Percentiles rank a stretch among this genome's conserved stretches.
Conservation (phyloP, 176 grass and related monocot species). For the Oryza meridionalis region DNA sequence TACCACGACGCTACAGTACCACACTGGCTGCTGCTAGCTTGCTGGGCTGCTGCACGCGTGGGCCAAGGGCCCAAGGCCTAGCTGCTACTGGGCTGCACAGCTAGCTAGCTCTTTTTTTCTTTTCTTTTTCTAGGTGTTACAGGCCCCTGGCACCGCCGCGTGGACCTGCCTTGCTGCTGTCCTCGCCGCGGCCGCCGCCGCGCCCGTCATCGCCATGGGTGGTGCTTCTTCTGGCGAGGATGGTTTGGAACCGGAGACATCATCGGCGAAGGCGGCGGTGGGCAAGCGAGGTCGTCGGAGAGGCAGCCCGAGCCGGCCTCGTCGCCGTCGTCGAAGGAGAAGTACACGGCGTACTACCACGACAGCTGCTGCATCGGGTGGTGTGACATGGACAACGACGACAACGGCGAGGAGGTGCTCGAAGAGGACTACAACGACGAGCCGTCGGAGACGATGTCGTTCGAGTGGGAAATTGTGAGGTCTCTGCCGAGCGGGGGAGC, state of each 20-base stretch:
- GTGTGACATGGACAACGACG: conserved; percentile 34
- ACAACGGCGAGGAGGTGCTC: background rate
- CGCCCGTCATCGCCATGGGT: background rate
- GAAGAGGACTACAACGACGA: background rate
- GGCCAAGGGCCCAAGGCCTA: too few relatives aligned
- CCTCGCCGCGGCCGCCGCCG: conserved; percentile 53
- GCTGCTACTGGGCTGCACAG: too few relatives aligned
- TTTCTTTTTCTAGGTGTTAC: too few relatives aligned
- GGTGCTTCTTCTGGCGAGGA: background rate
- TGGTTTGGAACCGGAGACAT: background rate
- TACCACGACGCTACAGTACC: too few relatives aligned
- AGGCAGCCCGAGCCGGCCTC: background rate
- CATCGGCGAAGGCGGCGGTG: background rate
- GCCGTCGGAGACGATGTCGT: background rate
- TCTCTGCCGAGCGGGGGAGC: background rate
- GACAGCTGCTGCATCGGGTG: conserved; percentile 36
- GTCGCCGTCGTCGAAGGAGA: conserved; percentile 50
- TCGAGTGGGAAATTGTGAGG: conserved; percentile 40
- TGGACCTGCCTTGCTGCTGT: conserved; percentile 63
- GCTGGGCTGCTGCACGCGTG: too few relatives aligned
- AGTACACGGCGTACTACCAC: conserved; percentile 63
- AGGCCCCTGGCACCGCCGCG: conserved; percentile 31
- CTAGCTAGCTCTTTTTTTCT: too few relatives aligned
- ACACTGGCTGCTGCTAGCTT: too few relatives aligned
- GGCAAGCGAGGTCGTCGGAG: background rate